phyloP scores from a whole-genome alignment of 768 basidiomycete genomes.

The Hericium coralloides region DNA sequence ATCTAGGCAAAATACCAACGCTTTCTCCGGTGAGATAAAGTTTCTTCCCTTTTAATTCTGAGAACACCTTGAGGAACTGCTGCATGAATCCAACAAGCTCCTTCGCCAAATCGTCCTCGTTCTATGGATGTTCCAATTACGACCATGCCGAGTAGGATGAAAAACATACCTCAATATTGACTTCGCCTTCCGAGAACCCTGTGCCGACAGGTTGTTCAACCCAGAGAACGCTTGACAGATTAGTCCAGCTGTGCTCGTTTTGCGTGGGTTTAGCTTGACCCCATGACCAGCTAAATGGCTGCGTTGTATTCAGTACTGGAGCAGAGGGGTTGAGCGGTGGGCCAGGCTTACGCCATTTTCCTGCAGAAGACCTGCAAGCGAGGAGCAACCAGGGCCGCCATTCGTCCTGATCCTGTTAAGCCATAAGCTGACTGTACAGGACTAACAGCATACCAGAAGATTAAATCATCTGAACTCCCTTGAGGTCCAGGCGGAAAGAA shows the following conservation, averaged over 20 bases:
- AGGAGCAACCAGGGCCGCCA: constrained; percentile 14
- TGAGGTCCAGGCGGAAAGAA: constrained; percentile 9
- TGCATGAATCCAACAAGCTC: constrained; percentile 12
- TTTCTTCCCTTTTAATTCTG: constrained; percentile 12
- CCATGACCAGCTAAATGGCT: constrained; percentile 14
- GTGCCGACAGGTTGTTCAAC: constrained; percentile 15
- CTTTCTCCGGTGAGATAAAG: constrained; percentile 13
- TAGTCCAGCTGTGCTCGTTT: constrained; percentile 14
- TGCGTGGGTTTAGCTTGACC: constrained; percentile 12
- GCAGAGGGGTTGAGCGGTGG: background rate
- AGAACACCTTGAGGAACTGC: constrained; percentile 10
- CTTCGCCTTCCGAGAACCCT: constrained; percentile 11
- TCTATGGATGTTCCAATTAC: background rate
- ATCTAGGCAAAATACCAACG: background rate
- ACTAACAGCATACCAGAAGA: constrained; percentile 8
- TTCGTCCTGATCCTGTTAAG: constrained; percentile 9
- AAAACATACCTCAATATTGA: constrained; percentile 6
- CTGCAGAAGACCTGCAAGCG: constrained; percentile 11
- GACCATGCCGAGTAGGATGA: background rate
- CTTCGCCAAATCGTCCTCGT: constrained; percentile 9
- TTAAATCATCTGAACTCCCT: constrained; percentile 10
- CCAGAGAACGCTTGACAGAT: constrained; percentile 15
- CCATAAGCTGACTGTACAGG: background rate
- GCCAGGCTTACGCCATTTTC: constrained; percentile 10
- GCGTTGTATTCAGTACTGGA: background rate